Base-by-base conservation (phyloP, 2,329 filamentous ascomycete species). In the Pseudocercospora fuligena region DNA sequence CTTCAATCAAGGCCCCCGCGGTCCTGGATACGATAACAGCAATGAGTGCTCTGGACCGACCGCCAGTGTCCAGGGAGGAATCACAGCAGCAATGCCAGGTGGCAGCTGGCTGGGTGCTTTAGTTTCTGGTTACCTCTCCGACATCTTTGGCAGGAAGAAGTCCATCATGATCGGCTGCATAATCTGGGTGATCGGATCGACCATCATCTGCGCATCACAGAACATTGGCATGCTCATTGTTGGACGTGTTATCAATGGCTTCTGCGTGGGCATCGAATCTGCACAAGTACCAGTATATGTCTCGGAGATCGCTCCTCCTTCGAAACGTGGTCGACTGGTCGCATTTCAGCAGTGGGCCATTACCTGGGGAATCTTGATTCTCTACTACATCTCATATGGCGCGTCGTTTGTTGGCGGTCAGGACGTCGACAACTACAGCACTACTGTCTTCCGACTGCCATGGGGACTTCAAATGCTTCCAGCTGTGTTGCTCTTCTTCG, bases 321-420 rank as follows among this genome's bases (percentile, higher is more conserved):
- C 77, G 27, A 81, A 80, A 70, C 84, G 89, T 67, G 89, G 89
- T n/a, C 84, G 87, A 53, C 82, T 93, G 36, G 89, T 93, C 19
- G 87, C 89, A 64, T 85, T 87, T 51, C 90, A 92, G 76, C 90
- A 92, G 76, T 90, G 89, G 82, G 88, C 90, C 29, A 92, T 93
- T 66, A 90, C 90, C 70, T 74, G 73, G 73, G 73, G 88, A 69
- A 90, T 90, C 69, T 74, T 90, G 61, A 88, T 90, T 78, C 89
- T 90, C 85, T 91, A 89, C 81, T 89, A 73, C 74, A 85, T 91
- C 75, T 85, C 87, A 21, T 86, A 88, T 72, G 90, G 88, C n/a
- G 86, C 85, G 74, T 87, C 85, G 61, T 87, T 84, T 73, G 85
- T 91, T 65, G 74, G 82, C 0, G 84, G 86, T 12, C 76, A 68